Base-by-base conservation (phyloP, 441 rosid species). In the Populus tomentosa region DNA sequence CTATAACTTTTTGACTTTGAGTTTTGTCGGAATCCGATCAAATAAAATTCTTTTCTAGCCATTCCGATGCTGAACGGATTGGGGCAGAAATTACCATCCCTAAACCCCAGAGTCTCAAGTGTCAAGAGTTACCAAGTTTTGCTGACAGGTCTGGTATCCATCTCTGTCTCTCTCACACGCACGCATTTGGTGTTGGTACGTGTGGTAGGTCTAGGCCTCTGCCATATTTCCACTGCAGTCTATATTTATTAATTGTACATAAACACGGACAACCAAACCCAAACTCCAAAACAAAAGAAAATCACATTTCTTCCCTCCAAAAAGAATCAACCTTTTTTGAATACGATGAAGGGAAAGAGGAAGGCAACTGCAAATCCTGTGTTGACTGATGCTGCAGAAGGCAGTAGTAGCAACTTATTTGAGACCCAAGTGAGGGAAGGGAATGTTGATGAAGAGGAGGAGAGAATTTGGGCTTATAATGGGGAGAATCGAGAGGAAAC, bases 311-410 rank as follows among this genome's bases (percentile, higher is more conserved):
- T 32, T 50, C 59, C 59, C 59, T 50, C 59, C 59, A 50, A 50
- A 50, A 50, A 50, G 59, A 50, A 50, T 50, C 59, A 50, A 16
- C 16, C 35, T 64, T 35, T 42, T 59, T 50, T 4, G 6, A 75
- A 66, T 42, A 69, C 20, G 13, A 82, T 83, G 85, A 82, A 77
- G 77, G 78, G 53, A 24, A 82, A 79, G 73, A 77, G 80, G 66
- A 82, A 77, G 75, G 72, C 82, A 65, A 33, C 79, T 1, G 72
- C 77, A 21, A 66, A 33, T 26, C 32, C 78, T 0, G 68, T 66
- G 67, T n/a, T 75, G 6, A 42, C 26, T 11, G 66, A 66, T 53
- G 78, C 61, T 59, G 79, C 65, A 69, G 87, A 75, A 38, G 88
- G 75, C 68, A 36, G 53, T 16, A 77, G 16, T 62, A 76, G 16